These are phyloP conservation scores for Serendipita vermifera DNA, from an alignment of 768 basidiomycete species.

Conservation along the genomic window DNA sequence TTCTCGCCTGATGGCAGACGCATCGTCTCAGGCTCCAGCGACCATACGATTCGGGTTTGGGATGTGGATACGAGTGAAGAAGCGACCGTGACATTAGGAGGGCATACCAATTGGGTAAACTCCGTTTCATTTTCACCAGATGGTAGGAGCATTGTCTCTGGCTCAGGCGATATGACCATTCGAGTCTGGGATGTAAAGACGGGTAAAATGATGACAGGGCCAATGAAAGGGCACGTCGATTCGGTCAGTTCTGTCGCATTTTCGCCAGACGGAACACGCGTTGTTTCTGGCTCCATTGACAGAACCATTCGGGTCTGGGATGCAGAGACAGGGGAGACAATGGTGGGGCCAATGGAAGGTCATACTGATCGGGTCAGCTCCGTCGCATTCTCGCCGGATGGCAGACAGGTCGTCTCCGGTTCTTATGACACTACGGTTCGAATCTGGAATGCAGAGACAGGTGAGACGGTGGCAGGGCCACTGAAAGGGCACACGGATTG, in stretches of 20 bases:
- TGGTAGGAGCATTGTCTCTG: neutral
- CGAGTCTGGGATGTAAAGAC: slow-evolving; percentile 11
- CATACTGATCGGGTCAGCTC: slow-evolving; percentile 16
- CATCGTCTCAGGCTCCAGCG: slow-evolving; percentile 11
- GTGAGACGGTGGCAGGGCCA: slow-evolving; percentile 16
- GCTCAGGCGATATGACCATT: neutral
- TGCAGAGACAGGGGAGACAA: slow-evolving; percentile 18
- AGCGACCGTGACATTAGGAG: slow-evolving; percentile 16
- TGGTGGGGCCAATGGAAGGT: slow-evolving; percentile 17
- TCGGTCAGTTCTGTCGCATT: slow-evolving; percentile 13
- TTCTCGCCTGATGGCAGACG: slow-evolving; percentile 5
- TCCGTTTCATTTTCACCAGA: slow-evolving; percentile 11
- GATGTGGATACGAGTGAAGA: slow-evolving; percentile 19
- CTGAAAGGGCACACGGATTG: slow-evolving; percentile 17
- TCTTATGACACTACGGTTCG: slow-evolving; percentile 9
- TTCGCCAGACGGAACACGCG: neutral
- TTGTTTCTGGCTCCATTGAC: neutral
- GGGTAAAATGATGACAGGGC: slow-evolving; percentile 18
- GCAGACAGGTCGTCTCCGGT: slow-evolving; percentile 5
- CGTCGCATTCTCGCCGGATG: slow-evolving; percentile 11
- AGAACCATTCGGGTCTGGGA: neutral
- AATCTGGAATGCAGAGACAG: slow-evolving; percentile 19
- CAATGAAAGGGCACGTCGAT: slow-evolving; percentile 21
- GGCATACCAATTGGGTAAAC: slow-evolving; percentile 16
- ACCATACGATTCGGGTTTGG: slow-evolving; percentile 13